Conservation (phyloP, 2,329 filamentous ascomycete species). For the Fusarium nelsonii region DNA sequence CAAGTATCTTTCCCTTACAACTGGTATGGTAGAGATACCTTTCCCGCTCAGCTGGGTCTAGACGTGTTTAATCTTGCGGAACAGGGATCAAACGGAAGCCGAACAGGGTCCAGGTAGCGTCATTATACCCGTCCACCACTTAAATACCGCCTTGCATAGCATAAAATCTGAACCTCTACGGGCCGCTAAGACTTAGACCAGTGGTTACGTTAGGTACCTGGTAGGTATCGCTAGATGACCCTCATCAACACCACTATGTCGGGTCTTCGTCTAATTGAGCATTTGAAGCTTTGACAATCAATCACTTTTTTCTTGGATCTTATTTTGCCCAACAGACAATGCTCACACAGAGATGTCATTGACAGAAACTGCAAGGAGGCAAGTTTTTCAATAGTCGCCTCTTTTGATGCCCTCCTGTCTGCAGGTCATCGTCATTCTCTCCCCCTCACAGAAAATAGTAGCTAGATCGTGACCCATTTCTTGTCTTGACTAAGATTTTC, state of each 20-base stretch:
- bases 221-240: slow-evolving; percentile 9
- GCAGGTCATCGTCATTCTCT: slow-evolving; percentile 27
- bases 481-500: slow-evolving; percentile 33
- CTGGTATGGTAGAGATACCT: slow-evolving; percentile 29
- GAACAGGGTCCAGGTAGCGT: slow-evolving; percentile 38
- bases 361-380: slow-evolving; percentile 15
- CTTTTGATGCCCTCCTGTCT: slow-evolving; percentile 2
- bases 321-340: background rate
- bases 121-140: slow-evolving; percentile 32
- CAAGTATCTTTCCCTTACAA: slow-evolving; percentile 27
- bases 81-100: slow-evolving; percentile 46
- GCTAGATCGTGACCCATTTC: slow-evolving; percentile 27
- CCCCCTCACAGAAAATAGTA: slow-evolving; percentile 35
- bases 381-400: background rate
- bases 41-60: slow-evolving; percentile 24
- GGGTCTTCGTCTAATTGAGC: slow-evolving; percentile 11
- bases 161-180: background rate
- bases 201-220: background rate
- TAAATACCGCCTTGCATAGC: slow-evolving; percentile 19
- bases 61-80: slow-evolving; percentile 49
- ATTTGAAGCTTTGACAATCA: slow-evolving; percentile 3
- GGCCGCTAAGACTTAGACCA: slow-evolving; percentile 4
- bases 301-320: background rate
- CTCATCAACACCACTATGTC: slow-evolving; percentile 27
- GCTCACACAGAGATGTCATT: background rate